Percentiles rank a stretch among this genome's conserved stretches.
phyloP scores from a whole-genome alignment of 2,329 filamentous ascomycete species.

The Helicocarpus griseus region DNA sequence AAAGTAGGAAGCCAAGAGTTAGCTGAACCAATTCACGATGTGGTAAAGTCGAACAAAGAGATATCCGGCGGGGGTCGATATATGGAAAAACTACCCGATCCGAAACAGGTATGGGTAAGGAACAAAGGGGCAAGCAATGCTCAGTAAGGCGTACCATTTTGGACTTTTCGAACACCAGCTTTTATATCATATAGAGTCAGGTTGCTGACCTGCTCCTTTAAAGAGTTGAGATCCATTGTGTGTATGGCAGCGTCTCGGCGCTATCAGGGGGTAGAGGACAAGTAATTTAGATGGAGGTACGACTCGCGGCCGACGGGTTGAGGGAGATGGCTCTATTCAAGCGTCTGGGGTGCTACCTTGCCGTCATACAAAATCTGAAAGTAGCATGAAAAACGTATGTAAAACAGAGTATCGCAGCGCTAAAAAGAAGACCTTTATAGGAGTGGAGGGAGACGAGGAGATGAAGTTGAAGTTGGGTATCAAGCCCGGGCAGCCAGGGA shows the following conservation, averaged over 20 bases:
- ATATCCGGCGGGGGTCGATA: not conserved
- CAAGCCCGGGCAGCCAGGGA: too few relatives aligned
- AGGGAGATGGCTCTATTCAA: not conserved
- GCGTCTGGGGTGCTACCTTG: not conserved
- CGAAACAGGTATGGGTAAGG: not conserved
- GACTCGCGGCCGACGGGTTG: not conserved
- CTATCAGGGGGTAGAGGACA: not conserved
- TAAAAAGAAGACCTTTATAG: too few relatives aligned
- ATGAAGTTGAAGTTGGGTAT: not conserved
- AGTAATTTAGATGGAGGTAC: not conserved
- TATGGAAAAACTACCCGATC: not conserved
- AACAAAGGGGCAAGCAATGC: constrained; percentile 23
- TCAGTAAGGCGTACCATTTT: constrained; percentile 72
- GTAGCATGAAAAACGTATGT: too few relatives aligned
- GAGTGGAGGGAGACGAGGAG: not conserved
- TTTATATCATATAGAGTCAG: constrained; percentile 92
- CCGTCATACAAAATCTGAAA: too few relatives aligned
- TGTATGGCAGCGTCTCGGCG: not conserved
- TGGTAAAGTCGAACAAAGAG: not conserved
- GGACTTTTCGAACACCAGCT: constrained; percentile 85
- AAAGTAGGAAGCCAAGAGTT: constrained; percentile 8
- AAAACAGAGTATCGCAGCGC: too few relatives aligned
- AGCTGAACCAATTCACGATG: constrained; percentile 1
- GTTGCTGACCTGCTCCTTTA: constrained; percentile 83
- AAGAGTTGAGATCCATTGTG: constrained; percentile 72